Evolutionary conservation across 2,329 filamentous ascomycete genomes (phyloP), one percentile per base, ranked within the genome.

Genomic region (Claviceps maximensis): DNA sequence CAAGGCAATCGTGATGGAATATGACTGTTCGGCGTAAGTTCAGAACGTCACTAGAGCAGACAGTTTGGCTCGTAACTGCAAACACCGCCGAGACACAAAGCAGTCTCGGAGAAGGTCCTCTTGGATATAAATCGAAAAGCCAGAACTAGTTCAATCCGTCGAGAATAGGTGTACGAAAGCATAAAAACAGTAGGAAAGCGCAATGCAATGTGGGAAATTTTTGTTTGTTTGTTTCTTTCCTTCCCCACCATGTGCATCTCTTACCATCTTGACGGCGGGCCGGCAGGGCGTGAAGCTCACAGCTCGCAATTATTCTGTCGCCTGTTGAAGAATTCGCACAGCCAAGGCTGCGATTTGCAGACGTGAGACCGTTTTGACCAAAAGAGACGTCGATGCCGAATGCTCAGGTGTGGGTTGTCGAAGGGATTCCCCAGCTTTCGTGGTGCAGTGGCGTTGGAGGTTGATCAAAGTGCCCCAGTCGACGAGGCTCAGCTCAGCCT

Each of bases 241-340:
- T 31, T 25, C 15, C 15, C 23, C 7, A 17, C 7, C 25, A 33
- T 21, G 8, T 15, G 50, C 29, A 36, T 50, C 21, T 50, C 54
- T 55, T 55, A 55, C 54, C 54, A 55, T 55, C 27, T 55, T 52
- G 52, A 54, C 31, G 49, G 41, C 49, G 48, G 40, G 48, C 46
- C 33, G 49, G 54, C 49, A 52, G 49, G 29, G 47, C 41, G 49
- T 46, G 31, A 49, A 50, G 50, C 50, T 52, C 50, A 53, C 50
- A 53, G 42, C 47, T 36, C 47, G 47, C 50, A 36, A 21, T 42
- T 48, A 41, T 31, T 23, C 13, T 23, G 23, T 36, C 4, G 2
- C 38, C 19, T 47, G 15, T 46, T 51, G 29, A 33, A 51, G 41
- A 53, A 41, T 38, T 54, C 49, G 42, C 52, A 51, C 52, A 41